These are phyloP conservation scores for Cryptosporidium andersoni DNA, from an alignment of 169 alveolate species.

Conservation along the genomic window DNA sequence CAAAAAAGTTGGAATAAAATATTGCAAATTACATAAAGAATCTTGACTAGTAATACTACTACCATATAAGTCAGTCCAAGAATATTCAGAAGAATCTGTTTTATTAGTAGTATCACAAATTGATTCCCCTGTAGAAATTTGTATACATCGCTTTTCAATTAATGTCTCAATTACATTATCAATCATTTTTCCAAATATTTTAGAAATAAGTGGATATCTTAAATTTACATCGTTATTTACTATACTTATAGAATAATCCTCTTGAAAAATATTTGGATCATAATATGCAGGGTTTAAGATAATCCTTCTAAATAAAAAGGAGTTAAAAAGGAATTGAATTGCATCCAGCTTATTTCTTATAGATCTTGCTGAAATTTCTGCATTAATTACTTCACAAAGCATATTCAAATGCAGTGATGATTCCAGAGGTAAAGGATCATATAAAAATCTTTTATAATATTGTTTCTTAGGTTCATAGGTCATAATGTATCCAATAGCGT, in stretches of 20 bases:
- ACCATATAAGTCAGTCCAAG: slow-evolving; percentile 18
- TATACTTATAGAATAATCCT: slow-evolving; percentile 33
- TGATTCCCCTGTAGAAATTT: slow-evolving; percentile 15
- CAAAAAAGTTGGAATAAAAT: slow-evolving; percentile 72
- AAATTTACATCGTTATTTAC: slow-evolving; percentile 26
- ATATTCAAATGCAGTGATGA: slow-evolving; percentile 87
- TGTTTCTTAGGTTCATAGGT: slow-evolving; percentile 95
- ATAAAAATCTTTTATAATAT: slow-evolving; percentile 95
- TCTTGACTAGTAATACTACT: neutral
- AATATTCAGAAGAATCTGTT: neutral
- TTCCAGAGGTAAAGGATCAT: slow-evolving; percentile 99
- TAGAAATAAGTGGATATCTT: slow-evolving; percentile 53
- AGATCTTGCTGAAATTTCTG: slow-evolving; percentile 96
- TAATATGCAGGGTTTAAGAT: slow-evolving; percentile 81
- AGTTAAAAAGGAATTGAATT: slow-evolving; percentile 83
- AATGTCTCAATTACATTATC: slow-evolving; percentile 49
- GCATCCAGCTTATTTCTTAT: slow-evolving; percentile 82
- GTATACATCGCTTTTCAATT: slow-evolving; percentile 64
- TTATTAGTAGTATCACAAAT: neutral
- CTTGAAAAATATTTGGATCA: slow-evolving; percentile 71
- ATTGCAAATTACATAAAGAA: neutral
- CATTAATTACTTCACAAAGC: slow-evolving; percentile 95
- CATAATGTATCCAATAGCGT: slow-evolving; percentile 95
- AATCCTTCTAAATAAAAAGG: slow-evolving; percentile 84
- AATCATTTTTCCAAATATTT: slow-evolving; percentile 71